Percentiles rank a stretch among this genome's conserved stretches.
These are phyloP conservation scores for Tolypocladium inflatum DNA, from an alignment of 2,329 filamentous ascomycete species.

Conservation along the genomic window DNA sequence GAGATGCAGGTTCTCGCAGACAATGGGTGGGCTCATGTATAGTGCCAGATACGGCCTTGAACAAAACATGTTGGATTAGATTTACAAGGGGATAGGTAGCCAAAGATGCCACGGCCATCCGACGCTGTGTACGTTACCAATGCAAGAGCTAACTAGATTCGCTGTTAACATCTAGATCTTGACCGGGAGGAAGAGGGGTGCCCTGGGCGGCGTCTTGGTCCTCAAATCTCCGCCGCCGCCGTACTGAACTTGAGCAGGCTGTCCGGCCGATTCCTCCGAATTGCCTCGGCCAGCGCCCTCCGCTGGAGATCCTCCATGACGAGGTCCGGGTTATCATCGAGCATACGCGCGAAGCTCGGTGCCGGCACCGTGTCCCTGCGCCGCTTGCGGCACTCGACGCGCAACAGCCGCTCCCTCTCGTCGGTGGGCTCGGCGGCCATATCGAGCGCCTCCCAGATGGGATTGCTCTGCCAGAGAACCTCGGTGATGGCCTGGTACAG, in stretches of 20 bases:
- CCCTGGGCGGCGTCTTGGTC: background rate
- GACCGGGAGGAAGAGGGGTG: too few relatives aligned
- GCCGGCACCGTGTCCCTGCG: background rate
- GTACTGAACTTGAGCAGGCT: background rate
- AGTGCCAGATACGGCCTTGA: background rate
- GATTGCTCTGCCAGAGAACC: background rate
- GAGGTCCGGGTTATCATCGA: background rate
- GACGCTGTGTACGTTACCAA: too few relatives aligned
- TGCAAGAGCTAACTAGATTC: too few relatives aligned
- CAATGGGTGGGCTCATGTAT: constrained; percentile 51
- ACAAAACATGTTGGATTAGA: background rate
- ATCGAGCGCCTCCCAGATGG: background rate
- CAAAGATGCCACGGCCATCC: too few relatives aligned
- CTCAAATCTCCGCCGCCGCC: background rate
- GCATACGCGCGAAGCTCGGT: background rate
- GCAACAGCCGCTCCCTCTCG: background rate
- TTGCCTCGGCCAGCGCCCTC: background rate
- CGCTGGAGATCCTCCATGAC: background rate
- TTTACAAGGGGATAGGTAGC: too few relatives aligned
- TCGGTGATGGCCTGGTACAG: background rate
- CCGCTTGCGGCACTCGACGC: background rate
- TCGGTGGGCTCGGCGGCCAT: background rate
- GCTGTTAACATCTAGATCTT: too few relatives aligned
- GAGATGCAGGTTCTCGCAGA: constrained; percentile 51
- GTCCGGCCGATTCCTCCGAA: background rate